Evolutionary conservation across 495 filamentous ascomycete genomes (phyloP), one percentile per base, ranked within the genome.

Genomic region (Aspergillus olivimuriae): DNA sequence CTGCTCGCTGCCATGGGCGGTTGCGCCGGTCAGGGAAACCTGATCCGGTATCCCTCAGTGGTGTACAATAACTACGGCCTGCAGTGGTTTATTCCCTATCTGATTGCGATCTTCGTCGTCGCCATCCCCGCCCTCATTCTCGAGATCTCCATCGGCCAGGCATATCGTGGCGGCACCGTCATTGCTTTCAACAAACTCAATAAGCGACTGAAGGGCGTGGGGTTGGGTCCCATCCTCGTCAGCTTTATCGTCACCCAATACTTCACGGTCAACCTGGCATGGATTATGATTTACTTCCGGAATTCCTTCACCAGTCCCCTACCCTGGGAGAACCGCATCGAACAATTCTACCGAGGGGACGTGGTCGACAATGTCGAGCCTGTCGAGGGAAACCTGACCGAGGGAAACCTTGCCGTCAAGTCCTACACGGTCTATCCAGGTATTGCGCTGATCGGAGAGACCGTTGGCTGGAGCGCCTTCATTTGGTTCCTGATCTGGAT

Each of bases 121-220:
- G 71, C 70, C 20, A 63, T 74, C 30, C 66, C 68, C 8, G 68
- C 68, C 28, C 60, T 75, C 28, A 60, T 73, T 39, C 69, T 61
- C 45, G 65, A 69, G 34, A 60, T 69, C 33, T 40, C 61, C 3
- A 62, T 67, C 44, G 66, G 66, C 8, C 58, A 66, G 41, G 66
- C 64, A 1, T 68, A 69, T 44, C 62, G 65, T 10, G 65, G 65
- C 15, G 66, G 64, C 14, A 53, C 53, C 2, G 56, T 63, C 38
- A 61, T 66, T 22, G 59, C 66, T 6, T 68, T 57, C 53, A 63
- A 69, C 49, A 66, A 62, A 23, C 48, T 68, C 34, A 60, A 63
- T 34, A 39, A 45, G 21, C 56, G 63, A 2, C 43, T 68, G 20
- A 64, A 64, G 34, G 65, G 66, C 7, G 57, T 62, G 17, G 66